Conservation (phyloP, 1,284 basidiomycete genomes). For the Amylostereum chailletii region DNA sequence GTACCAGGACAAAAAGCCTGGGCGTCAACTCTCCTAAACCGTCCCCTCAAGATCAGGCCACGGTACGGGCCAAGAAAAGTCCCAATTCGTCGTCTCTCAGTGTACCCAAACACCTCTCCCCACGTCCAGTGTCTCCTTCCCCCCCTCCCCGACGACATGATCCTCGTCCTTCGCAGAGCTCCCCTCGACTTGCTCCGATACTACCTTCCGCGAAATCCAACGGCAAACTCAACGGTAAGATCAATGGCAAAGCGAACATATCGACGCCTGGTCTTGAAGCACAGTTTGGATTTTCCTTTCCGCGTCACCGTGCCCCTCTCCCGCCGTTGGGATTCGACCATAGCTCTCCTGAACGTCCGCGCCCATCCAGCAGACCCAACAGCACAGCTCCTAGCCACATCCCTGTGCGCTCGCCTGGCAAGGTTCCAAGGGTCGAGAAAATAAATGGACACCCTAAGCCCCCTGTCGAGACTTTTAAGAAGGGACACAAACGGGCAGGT, state of each 20-base stretch:
- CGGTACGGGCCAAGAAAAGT: constrained; percentile 1
- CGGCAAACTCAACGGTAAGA: too few species aligned
- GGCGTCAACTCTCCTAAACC: constrained; percentile 1
- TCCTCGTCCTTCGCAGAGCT: background rate
- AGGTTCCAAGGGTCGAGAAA: constrained; percentile 8
- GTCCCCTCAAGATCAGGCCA: background rate
- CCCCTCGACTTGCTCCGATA: background rate
- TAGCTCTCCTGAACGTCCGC: constrained; percentile 19
- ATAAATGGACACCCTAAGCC: constrained; percentile 3
- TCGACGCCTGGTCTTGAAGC: constrained; percentile 17
- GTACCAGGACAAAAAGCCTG: constrained; percentile 8
- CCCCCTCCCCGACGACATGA: background rate
- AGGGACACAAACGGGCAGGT: constrained; percentile 20
- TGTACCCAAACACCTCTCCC: background rate
- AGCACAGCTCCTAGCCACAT: constrained; percentile 27
- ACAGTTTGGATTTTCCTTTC: constrained; percentile 33
- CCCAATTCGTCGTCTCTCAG: background rate
- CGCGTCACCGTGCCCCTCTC: constrained; percentile 23
- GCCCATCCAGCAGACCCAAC: constrained; percentile 8
- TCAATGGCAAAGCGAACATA: constrained; percentile 8
- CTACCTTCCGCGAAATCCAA: too few species aligned
- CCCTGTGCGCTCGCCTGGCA: constrained; percentile 31
- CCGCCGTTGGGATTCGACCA: constrained; percentile 31
- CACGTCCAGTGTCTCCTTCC: background rate
- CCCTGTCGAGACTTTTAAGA: constrained; percentile 14